Conservation (phyloP, 2,329 filamentous ascomycete genomes). For the Fonsecaea multimorphosa region DNA sequence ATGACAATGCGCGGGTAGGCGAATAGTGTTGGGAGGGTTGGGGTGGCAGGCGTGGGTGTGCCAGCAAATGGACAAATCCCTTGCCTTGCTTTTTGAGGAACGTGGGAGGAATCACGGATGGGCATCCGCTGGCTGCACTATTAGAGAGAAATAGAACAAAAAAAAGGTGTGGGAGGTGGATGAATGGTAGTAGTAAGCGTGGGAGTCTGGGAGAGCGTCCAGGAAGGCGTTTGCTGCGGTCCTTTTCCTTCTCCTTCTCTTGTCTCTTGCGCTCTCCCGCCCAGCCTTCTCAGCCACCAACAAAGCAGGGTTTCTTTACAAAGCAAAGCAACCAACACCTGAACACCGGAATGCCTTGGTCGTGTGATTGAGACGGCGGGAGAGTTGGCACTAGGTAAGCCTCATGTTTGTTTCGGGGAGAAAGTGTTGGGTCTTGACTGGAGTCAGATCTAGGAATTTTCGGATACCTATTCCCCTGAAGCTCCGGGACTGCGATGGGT, state of each 20-base stretch:
- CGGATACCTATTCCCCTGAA: not conserved
- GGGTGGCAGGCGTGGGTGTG: not conserved
- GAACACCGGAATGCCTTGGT: not conserved
- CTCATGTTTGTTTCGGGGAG: constrained; percentile 3
- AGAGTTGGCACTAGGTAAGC: constrained; percentile 1
- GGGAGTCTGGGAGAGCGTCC: constrained; percentile 3
- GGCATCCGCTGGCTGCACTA: not conserved
- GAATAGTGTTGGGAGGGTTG: not conserved
- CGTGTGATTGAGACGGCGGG: constrained; percentile 1
- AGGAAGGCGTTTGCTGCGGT: not conserved
- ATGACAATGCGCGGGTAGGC: not conserved
- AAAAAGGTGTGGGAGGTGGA: not conserved
- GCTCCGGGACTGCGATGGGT: not conserved
- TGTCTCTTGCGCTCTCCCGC: not conserved
- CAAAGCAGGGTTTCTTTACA: not conserved
- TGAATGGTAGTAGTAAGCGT: not conserved
- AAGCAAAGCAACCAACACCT: not conserved
- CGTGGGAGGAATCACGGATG: not conserved
- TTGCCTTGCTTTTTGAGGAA: not conserved
- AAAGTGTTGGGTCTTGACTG: constrained; percentile 1
- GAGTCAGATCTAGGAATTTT: not conserved
- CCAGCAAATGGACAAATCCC: constrained; percentile 2
- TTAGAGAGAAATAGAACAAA: not conserved
- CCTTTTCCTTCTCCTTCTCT: not conserved
- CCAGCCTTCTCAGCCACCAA: not conserved